Evolutionary conservation across 2,329 filamentous ascomycete species (phyloP).

Genomic region (Blastomyces percursus): DNA sequence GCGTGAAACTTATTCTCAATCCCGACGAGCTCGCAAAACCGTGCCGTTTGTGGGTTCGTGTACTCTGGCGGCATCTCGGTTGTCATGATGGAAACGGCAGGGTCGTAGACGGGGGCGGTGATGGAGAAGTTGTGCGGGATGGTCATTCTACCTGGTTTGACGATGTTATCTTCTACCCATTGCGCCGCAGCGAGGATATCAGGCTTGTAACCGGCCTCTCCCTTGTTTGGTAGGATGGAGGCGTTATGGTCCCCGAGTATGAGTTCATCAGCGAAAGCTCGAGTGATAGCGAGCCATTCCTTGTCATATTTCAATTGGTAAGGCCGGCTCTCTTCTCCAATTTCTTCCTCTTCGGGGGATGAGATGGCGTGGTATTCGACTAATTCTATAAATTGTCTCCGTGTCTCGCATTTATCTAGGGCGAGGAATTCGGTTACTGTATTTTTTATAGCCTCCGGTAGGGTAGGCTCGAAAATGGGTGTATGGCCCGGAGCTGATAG

Average conservation of each 20-base stretch:
- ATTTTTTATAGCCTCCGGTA: slow-evolving; percentile 65
- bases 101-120: slow-evolving; percentile 63
- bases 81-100: slow-evolving; percentile 46
- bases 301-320: slow-evolving; percentile 68
- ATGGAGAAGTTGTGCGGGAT: slow-evolving; percentile 68
- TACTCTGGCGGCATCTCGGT: slow-evolving; percentile 64
- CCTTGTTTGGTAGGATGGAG: slow-evolving; percentile 48
- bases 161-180: slow-evolving; percentile 76
- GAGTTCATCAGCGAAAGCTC: slow-evolving; percentile 60
- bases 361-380: slow-evolving; percentile 49
- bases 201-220: slow-evolving; percentile 56
- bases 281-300: slow-evolving; percentile 91
- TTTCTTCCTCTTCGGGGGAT: slow-evolving; percentile 15
- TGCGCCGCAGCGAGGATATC: slow-evolving; percentile 57
- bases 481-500: slow-evolving; percentile 26
- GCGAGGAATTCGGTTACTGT: slow-evolving; percentile 72
- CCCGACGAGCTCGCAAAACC: slow-evolving; percentile 66
- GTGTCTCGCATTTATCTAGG: slow-evolving; percentile 76
- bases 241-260: slow-evolving; percentile 50
- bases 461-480: slow-evolving; percentile 47
- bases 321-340: slow-evolving; percentile 30
- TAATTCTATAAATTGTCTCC: slow-evolving; percentile 62
- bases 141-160: slow-evolving; percentile 48
- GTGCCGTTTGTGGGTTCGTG: slow-evolving; percentile 73
- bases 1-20: slow-evolving; percentile 68